phyloP scores from a whole-genome alignment of 441 rosid genomes.

The Hura crepitans region DNA sequence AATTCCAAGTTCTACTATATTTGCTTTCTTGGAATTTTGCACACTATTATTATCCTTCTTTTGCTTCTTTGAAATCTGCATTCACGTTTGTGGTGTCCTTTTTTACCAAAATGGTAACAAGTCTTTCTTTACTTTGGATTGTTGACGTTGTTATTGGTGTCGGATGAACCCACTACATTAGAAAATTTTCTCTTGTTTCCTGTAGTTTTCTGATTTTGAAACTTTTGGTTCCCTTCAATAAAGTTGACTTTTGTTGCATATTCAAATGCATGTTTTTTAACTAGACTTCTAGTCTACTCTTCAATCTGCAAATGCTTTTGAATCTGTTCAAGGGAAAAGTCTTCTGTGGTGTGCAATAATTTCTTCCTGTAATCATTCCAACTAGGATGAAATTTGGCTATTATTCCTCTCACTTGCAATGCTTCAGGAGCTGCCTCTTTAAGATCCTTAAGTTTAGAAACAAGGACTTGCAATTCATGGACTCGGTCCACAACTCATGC shows the following conservation, averaged over 20 bases:
- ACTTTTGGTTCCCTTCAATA: not conserved
- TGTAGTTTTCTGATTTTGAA: too few relatives aligned
- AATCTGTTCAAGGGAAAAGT: too few relatives aligned
- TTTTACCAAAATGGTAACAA: too few relatives aligned
- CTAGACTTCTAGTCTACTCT: not conserved
- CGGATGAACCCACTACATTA: not conserved
- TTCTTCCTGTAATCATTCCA: too few relatives aligned
- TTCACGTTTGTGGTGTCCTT: not conserved
- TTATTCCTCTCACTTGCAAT: not conserved
- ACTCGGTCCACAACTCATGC: too few relatives aligned
- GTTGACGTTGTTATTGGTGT: too few relatives aligned
- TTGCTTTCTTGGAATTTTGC: not conserved
- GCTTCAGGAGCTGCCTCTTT: not conserved
- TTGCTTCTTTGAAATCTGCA: not conserved
- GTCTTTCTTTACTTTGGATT: not conserved
- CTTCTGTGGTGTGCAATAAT: too few relatives aligned
- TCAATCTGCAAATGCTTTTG: not conserved
- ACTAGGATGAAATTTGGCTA: not conserved
- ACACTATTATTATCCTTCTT: not conserved
- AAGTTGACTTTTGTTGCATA: not conserved
- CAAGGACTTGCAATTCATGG: too few relatives aligned
- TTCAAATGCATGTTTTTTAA: not conserved
- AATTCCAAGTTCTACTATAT: not conserved
- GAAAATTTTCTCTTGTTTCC: not conserved
- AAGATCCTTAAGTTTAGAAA: not conserved